phyloP scores from a whole-genome alignment of 495 filamentous ascomycete species.

The Elasticomyces elasticus region DNA sequence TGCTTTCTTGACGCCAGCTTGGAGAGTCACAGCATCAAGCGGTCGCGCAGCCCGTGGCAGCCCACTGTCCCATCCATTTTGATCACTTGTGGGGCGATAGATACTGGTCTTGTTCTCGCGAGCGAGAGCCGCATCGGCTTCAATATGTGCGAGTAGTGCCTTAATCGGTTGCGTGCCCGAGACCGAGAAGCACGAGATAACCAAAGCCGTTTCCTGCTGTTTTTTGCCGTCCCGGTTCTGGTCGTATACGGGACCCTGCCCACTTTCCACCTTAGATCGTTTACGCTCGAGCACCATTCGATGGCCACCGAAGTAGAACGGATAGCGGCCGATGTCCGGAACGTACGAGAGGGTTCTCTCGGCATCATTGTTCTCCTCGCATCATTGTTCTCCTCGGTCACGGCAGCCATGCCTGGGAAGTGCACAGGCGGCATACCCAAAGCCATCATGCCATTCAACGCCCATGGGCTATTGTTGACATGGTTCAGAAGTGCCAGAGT shows the following conservation, averaged over 20 bases:
- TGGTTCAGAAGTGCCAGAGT: neutral
- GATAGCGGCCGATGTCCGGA: neutral
- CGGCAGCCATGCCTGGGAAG: neutral
- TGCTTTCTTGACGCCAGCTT: constrained; percentile 10
- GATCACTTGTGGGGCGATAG: neutral
- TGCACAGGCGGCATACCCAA: neutral
- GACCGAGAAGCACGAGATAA: neutral
- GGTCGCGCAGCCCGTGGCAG: neutral
- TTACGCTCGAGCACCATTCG: neutral
- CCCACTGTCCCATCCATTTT: neutral
- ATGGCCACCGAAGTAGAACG: neutral
- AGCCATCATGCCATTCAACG: neutral
- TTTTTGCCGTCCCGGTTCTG: neutral
- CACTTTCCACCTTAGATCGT: neutral
- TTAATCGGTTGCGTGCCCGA: neutral
- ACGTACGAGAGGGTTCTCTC: neutral
- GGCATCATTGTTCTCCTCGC: neutral
- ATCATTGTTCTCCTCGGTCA: neutral
- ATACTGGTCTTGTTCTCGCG: neutral
- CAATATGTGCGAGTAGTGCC: neutral
- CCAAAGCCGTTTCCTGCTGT: neutral
- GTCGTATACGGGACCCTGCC: neutral
- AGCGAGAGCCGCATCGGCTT: neutral
- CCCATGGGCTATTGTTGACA: neutral
- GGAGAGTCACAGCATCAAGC: constrained; percentile 1